These are phyloP conservation scores for Fraxinus floribunda DNA, from an alignment of 305 asterid genomes.

Conservation along the genomic window DNA sequence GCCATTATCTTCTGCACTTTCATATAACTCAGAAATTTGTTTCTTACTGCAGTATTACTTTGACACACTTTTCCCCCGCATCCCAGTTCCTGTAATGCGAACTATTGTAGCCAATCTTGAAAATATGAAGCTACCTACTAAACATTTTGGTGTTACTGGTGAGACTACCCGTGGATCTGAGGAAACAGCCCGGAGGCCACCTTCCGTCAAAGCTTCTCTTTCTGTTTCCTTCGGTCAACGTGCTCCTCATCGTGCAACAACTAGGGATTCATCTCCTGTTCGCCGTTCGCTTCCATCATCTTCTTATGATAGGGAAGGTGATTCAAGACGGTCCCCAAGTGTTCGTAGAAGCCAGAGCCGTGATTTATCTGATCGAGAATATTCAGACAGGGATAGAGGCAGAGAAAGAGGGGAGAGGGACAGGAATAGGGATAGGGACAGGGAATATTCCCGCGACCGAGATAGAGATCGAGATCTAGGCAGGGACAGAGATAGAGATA, in stretches of 20 bases:
- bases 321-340: slow-evolving; percentile 54
- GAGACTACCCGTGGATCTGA: slow-evolving; percentile 87
- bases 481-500: slow-evolving; percentile 31
- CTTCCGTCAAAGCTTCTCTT: slow-evolving; percentile 94
- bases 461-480: slow-evolving; percentile 7
- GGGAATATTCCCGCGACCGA: slow-evolving; percentile 4
- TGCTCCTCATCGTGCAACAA: slow-evolving; percentile 97
- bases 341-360: slow-evolving; percentile 61
- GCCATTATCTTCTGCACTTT: not conserved
- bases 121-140: slow-evolving; percentile 81
- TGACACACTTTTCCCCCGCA: slow-evolving; percentile 90
- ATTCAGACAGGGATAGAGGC: slow-evolving; percentile 41
- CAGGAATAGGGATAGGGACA: slow-evolving; percentile 6
- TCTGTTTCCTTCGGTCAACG: slow-evolving; percentile 98
- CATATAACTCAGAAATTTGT: slow-evolving; percentile 15
- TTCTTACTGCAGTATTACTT: slow-evolving; percentile 80
- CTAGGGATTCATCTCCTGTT: slow-evolving; percentile 96
- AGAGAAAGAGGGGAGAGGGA: slow-evolving; percentile 23
- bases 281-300: slow-evolving; percentile 67
- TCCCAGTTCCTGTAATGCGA: slow-evolving; percentile 86
- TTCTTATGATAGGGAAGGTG: slow-evolving; percentile 48
- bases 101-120: slow-evolving; percentile 65
- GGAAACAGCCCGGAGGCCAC: slow-evolving; percentile 95
- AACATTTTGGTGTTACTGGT: slow-evolving; percentile 82
- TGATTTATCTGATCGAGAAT: slow-evolving; percentile 65